Conservation (phyloP, 495 filamentous ascomycete genomes). For the Penicillium simplicissimum region DNA sequence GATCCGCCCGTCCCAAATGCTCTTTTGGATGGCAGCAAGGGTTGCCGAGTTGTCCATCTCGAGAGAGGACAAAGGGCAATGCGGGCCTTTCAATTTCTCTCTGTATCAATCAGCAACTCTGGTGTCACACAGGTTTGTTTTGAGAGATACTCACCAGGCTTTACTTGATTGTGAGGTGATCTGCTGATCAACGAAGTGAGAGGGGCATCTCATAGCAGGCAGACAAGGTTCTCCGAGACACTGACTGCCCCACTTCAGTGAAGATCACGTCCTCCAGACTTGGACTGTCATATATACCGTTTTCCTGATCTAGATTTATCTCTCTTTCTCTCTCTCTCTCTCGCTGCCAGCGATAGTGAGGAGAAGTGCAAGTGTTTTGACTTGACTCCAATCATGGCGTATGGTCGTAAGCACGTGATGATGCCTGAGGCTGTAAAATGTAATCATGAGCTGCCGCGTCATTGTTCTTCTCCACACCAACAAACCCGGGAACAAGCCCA, state of each 20-base stretch:
- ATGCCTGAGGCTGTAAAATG: slow-evolving; percentile 8
- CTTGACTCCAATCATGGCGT: neutral
- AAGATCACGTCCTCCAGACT: slow-evolving; percentile 42
- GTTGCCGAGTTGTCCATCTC: slow-evolving; percentile 29
- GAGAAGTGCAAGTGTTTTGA: slow-evolving; percentile 5
- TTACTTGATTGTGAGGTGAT: neutral
- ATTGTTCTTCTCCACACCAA: neutral
- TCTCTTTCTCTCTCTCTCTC: no score
- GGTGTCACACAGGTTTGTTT: no score
- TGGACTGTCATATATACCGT: neutral
- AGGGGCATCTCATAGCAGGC: slow-evolving; percentile 6
- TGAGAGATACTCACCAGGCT: neutral
- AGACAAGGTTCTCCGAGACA: slow-evolving; percentile 12
- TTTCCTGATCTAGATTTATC: neutral
- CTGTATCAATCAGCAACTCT: neutral
- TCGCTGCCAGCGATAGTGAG: neutral
- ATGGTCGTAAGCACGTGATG: neutral
- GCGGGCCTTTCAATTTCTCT: neutral
- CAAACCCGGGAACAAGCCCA: neutral
- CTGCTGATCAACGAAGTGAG: slow-evolving; percentile 3
- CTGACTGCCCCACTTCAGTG: slow-evolving; percentile 45
- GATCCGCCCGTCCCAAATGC: slow-evolving; percentile 52
- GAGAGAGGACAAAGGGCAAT: neutral
- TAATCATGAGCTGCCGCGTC: neutral
- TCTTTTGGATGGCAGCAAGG: slow-evolving; percentile 43